Evolutionary conservation across 345 rosid genomes (phyloP), one percentile per base, ranked within the genome.

Genomic region (Rhodomyrtus tomentosa): DNA sequence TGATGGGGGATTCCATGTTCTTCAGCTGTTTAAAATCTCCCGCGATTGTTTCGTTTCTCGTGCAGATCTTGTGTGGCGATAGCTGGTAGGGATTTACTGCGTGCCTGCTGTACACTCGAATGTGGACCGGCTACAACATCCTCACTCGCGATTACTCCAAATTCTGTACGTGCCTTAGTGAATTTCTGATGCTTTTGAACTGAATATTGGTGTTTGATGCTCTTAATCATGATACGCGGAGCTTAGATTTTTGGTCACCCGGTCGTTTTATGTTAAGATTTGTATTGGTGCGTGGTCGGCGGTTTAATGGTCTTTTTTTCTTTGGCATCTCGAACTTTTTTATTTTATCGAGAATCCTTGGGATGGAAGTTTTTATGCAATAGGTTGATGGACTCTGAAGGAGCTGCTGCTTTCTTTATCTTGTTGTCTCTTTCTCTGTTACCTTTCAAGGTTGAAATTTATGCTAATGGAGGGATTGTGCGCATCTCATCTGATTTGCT

Each of bases 81-180:
- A 73, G 99, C 99, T 14, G 99, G 99, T 82, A 93, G 96, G 40
- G 94, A 96, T 90, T 90, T 98, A 98, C 86, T 96, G 99, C 54
- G 99, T 98, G 11, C 88, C 96, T 74, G 99, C 99, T 1, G 98
- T 99, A 98, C 87, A 96, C 99, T 74, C 93, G 98, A n/a, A 93
- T 98, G 99, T 96, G 97, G 56, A 92, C 94, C 4, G 99, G 99
- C 59, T 98, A 96, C 92, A 95, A 87, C 87, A 94, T 98, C 83
- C 96, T 96, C 84, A 90, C 92, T 73, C 96, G 99, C 55, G 99
- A 98, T 42, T 95, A 95, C 93, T 98, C 99, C 83, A 95, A 98
- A 91, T 91, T 96, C 83, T 96, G 99, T 98, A 86, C 32, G 93
- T 82, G 45, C 45, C 58, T 49, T 49, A 14, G 11, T 49, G 50